Evolutionary conservation across 768 basidiomycete species (phyloP).

Genomic region (Sarcomyxa edulis): DNA sequence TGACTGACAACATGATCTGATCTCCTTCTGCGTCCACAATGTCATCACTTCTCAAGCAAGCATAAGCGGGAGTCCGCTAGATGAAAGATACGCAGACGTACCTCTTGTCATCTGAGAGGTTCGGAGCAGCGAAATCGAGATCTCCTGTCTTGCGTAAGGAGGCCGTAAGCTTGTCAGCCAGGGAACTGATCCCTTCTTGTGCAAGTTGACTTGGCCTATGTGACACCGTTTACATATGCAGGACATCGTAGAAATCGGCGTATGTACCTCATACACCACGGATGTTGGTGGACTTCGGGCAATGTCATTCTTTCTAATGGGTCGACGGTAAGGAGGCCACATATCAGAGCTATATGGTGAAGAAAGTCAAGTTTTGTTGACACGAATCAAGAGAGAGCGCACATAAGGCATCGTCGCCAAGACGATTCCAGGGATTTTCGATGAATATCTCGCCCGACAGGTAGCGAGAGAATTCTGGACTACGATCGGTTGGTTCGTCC

Average conservation of each 20-base stretch:
- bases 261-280: slow-evolving; percentile 67
- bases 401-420: slow-evolving; percentile 60
- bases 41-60: slow-evolving; percentile 7
- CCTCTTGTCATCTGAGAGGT: slow-evolving; percentile 25
- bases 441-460: slow-evolving; percentile 66
- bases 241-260: slow-evolving; percentile 1
- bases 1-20: slow-evolving; percentile 51
- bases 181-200: slow-evolving; percentile 36
- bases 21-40: slow-evolving; percentile 53
- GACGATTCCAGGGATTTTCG: slow-evolving; percentile 75
- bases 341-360: slow-evolving; percentile 56
- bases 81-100: slow-evolving; percentile 14
- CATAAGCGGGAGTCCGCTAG: not conserved
- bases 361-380: not conserved
- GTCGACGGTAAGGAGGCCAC: slow-evolving; percentile 68
- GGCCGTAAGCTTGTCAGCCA: slow-evolving; percentile 71
- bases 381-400: slow-evolving; percentile 18
- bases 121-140: slow-evolving; percentile 64
- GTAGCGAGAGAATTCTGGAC: slow-evolving; percentile 78
- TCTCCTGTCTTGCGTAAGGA: slow-evolving; percentile 68
- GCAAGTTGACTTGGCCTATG: slow-evolving; percentile 68
- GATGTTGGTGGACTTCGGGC: slow-evolving; percentile 41
- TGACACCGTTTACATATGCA: not conserved
- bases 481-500: slow-evolving; percentile 85
- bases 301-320: slow-evolving; percentile 66